Percentiles rank a stretch among this genome's conserved stretches.
Evolutionary conservation across 1,284 basidiomycete genomes (phyloP).

Genomic region (Inonotus obliquus): DNA sequence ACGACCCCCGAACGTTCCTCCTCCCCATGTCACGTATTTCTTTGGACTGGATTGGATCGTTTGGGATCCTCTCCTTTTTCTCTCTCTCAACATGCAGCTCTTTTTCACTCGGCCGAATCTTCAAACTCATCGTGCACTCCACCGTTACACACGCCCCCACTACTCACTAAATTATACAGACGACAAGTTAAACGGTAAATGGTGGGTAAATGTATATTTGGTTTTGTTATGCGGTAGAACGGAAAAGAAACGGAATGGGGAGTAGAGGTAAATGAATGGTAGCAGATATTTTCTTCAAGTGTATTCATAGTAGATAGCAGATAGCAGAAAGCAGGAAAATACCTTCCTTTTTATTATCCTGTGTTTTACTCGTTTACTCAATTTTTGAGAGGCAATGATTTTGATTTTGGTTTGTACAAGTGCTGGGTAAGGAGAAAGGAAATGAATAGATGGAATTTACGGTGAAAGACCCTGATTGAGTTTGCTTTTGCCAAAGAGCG

Average conservation of each 20-base stretch:
- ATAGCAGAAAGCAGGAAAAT: background rate
- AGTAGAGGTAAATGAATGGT: background rate
- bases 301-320: conserved; percentile 14
- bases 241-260: background rate
- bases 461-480: too few relatives aligned
- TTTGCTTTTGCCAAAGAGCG: too few relatives aligned
- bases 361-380: too few relatives aligned
- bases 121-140: background rate
- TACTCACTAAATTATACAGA: conserved; percentile 8
- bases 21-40: too few relatives aligned
- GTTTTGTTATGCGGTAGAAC: background rate
- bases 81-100: background rate
- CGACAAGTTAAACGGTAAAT: too few relatives aligned
- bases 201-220: conserved; percentile 2
- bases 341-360: background rate
- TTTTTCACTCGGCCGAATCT: background rate
- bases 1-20: background rate
- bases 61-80: background rate
- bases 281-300: background rate
- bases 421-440: too few relatives aligned
- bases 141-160: background rate
- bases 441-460: too few relatives aligned
- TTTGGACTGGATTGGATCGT: too few relatives aligned
- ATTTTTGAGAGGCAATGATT: too few relatives aligned
- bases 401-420: too few relatives aligned